Percentiles rank a stretch among this genome's conserved stretches.
Evolutionary conservation across 176 grass and related monocot species (phyloP).

Genomic region (Hsuehochloa calcarea): DNA sequence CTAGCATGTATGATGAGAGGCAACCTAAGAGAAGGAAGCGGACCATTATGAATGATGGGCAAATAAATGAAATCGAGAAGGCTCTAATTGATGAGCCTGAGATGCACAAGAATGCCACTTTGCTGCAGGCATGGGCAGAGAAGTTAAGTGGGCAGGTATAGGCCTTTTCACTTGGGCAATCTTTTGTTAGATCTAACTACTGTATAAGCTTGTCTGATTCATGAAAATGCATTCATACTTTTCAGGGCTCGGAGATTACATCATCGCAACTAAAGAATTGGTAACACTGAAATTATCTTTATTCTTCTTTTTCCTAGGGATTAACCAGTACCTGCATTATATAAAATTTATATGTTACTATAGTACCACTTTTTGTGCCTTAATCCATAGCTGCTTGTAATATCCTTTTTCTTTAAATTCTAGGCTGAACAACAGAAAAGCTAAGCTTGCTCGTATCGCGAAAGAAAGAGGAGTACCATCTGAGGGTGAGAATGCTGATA

Average conservation of each 20-base stretch:
- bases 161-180: conserved; percentile 24
- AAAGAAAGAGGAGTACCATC: conserved; percentile 68
- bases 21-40: conserved; percentile 89
- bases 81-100: conserved; percentile 86
- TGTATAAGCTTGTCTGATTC: conserved; percentile 30
- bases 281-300: conserved; percentile 44
- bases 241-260: conserved; percentile 95
- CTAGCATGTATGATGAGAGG: conserved; percentile 54
- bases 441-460: conserved; percentile 70
- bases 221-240: conserved; percentile 21
- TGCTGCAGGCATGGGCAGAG: conserved; percentile 75
- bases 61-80: conserved; percentile 74
- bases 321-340: background rate
- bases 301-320: background rate
- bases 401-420: conserved; percentile 14
- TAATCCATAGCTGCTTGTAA: conserved; percentile 3
- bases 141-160: conserved; percentile 68
- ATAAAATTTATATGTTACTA: background rate
- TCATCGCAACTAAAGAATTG: conserved; percentile 96
- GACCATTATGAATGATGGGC: conserved; percentile 84
- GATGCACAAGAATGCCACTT: conserved; percentile 77
- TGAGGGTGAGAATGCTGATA: conserved; percentile 69
- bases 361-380: background rate
- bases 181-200: background rate
- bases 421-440: conserved; percentile 97